phyloP scores from a whole-genome alignment of 2,329 filamentous ascomycete species.

The Colletotrichum sp. region DNA sequence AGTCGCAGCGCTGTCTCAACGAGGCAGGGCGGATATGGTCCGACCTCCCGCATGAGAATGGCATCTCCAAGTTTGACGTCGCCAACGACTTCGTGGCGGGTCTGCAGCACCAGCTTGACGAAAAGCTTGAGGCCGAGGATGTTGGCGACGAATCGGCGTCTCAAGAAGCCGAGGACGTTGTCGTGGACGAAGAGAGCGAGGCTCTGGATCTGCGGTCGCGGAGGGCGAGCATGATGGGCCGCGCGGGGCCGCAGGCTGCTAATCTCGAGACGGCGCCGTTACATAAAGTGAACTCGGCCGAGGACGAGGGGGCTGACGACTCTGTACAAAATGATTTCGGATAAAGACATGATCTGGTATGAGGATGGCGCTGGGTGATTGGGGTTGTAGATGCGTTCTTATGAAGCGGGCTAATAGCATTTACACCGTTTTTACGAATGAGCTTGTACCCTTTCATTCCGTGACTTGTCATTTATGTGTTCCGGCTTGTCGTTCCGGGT shows the following conservation, averaged over 20 bases:
- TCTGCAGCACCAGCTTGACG: constrained; percentile 54
- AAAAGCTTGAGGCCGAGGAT: constrained; percentile 44
- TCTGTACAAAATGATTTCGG: constrained; percentile 24
- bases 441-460: neutral
- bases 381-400: neutral
- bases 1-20: constrained; percentile 79
- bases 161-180: constrained; percentile 42
- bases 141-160: constrained; percentile 28
- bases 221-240: constrained; percentile 59
- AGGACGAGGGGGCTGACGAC: constrained; percentile 5
- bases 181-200: constrained; percentile 58
- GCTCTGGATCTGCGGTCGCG: constrained; percentile 58
- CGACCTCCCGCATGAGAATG: constrained; percentile 52
- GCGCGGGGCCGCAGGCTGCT: constrained; percentile 38
- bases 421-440: neutral
- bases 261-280: constrained; percentile 58
- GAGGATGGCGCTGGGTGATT: neutral
- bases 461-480: neutral
- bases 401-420: constrained; percentile 17
- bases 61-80: constrained; percentile 53
- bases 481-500: accelerated
- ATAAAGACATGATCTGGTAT: constrained; percentile 1
- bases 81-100: constrained; percentile 59
- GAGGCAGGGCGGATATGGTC: constrained; percentile 66
- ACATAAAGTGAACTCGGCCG: constrained; percentile 23